Evolutionary conservation across 2,329 filamentous ascomycete species (phyloP).

Genomic region (Drechslerella dactyloides): DNA sequence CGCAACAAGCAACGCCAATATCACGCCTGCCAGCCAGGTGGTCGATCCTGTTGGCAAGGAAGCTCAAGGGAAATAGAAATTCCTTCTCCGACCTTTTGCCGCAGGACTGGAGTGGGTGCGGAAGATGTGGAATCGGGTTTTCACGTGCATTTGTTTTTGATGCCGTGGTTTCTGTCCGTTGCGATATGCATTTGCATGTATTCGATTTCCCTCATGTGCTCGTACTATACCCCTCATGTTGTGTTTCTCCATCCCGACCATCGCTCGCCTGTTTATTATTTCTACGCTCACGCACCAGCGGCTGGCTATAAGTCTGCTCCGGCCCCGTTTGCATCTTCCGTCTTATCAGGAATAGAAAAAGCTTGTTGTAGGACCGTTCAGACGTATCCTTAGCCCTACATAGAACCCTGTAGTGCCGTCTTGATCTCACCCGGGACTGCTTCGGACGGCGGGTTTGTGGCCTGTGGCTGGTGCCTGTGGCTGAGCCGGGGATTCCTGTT

Average conservation of each 20-base stretch:
- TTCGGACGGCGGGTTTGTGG: no score
- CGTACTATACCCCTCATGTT: constrained; percentile 1
- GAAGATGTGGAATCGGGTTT: neutral
- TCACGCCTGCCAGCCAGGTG: neutral
- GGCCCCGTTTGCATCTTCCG: neutral
- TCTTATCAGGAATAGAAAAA: constrained; percentile 17
- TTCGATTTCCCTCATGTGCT: no score
- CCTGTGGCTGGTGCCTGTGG: constrained; percentile 46
- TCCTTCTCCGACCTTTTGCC: constrained; percentile 4
- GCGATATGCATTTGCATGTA: neutral
- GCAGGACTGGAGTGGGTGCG: neutral
- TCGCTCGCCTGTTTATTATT: neutral
- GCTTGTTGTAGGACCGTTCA: neutral
- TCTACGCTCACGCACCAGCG: neutral
- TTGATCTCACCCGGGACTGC: no score
- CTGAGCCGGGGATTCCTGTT: constrained; percentile 45
- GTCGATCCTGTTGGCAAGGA: neutral
- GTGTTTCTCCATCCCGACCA: neutral
- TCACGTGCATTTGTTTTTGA: neutral
- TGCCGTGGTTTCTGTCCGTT: neutral
- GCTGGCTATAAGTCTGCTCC: neutral
- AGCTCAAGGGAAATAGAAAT: constrained; percentile 11
- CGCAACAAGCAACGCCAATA: neutral
- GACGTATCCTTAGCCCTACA: neutral
- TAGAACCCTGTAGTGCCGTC: no score